Base-by-base conservation (phyloP, 805 yeast species). In the Huiozyma naganishii region DNA sequence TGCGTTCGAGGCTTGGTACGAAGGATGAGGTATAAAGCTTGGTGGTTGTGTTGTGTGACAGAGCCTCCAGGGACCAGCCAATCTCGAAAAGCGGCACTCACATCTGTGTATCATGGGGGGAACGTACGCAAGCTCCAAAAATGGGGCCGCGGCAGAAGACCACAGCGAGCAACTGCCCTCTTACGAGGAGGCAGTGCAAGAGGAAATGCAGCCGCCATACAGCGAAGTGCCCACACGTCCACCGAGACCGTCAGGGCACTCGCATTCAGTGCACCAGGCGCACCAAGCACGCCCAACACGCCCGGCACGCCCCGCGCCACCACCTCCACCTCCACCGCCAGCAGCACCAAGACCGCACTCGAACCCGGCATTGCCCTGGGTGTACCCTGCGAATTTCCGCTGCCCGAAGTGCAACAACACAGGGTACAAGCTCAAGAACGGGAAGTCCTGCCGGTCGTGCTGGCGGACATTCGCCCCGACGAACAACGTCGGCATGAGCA, bases 371-470 rank as follows among this genome's bases (percentile, higher is more conserved):
- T 65, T 79, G 6, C 84, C 89, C 0, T 82, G 84, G 76, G 59
- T 60, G 40, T 86, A 83, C 52, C 94, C 95, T 0, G 59, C 50
- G 2, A 71, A 77, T 3, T 80, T 66, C 55, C 64, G 66, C 45
- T 86, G 95, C 55, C 61, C 66, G 7, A 81, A 80, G 53, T 86
- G 95, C 64, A 67, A 71, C 44, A 86, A 86, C 56, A 81, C 89
- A 0, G 95, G 95, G 2, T 70, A 68, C 55, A 71, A 74, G 53
- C 37, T 63, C 27, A 79, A 74, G 55, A 79, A 77, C 51, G 83
- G 82, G n/a, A 67, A 64, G 40, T 65, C 77, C 6, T 86, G 95
- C 57, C 73, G 76, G 51, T 71, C 71, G 37, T 86, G 95, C 60
- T 86, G 85, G 80, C 72, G 70, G 27, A 53, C 58, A 40, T 85